Conservation (phyloP, 1,139 yeast genomes). For the Scheffersomyces titani region DNA sequence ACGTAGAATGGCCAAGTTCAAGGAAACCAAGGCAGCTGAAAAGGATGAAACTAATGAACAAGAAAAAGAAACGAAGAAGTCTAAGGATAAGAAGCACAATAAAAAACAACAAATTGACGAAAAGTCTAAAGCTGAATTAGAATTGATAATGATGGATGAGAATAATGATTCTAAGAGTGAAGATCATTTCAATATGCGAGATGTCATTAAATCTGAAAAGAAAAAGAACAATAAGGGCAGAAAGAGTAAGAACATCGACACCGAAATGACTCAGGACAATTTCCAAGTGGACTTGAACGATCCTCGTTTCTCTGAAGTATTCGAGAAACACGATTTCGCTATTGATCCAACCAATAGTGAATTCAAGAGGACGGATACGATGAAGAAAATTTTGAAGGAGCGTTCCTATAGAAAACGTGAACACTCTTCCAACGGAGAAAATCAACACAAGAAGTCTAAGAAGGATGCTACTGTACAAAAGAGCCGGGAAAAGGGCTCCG, state of each 20-base stretch:
- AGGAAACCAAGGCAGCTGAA: conserved; percentile 53
- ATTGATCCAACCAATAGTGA: conserved; percentile 89
- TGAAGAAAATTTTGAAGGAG: conserved; percentile 79
- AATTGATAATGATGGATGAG: conserved; percentile 73
- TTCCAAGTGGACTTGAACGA: conserved; percentile 72
- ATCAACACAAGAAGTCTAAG: conserved; percentile 15
- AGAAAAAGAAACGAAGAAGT: conserved; percentile 13
- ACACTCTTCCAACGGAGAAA: conserved; percentile 7
- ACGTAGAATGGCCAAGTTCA: conserved; percentile 73
- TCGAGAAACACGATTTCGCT: conserved; percentile 87
- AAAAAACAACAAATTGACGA: conserved; percentile 27
- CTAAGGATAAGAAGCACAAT: conserved; percentile 14
- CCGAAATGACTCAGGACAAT: conserved; percentile 54
- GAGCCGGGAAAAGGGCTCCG: conserved; percentile 6
- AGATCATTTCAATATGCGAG: conserved; percentile 78
- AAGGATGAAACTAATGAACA: conserved; percentile 22
- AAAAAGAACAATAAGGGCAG: conserved; percentile 56
- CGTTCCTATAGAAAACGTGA: conserved; percentile 56
- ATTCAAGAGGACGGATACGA: conserved; percentile 82
- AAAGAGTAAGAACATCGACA: conserved; percentile 43
- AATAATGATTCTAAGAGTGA: conserved; percentile 46
- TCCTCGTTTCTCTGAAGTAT: conserved; percentile 85
- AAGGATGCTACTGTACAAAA: conserved; percentile 3
- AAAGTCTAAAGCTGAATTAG: conserved; percentile 68
- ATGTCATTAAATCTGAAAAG: conserved; percentile 72